Evolutionary conservation across 192 early-diverging fungal species (phyloP), one percentile per base, ranked within the genome.

Genomic region (Glomus cerebriforme): DNA sequence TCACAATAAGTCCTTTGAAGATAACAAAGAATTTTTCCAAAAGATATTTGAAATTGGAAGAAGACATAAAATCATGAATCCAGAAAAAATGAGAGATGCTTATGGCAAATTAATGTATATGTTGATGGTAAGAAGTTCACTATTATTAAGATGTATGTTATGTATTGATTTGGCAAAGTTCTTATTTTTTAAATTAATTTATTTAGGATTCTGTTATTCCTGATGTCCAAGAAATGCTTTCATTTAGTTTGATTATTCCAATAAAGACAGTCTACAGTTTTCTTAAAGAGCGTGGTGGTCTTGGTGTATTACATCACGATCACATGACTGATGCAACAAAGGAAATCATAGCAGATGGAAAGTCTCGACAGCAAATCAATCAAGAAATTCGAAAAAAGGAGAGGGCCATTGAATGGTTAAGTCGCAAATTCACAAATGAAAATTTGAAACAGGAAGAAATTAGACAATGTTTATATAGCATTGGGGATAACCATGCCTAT

Each of bases 81-180:
- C 98, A 0, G 98, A 99, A 81, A 96, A 97, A 83, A 98, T 99
- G 96, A 88, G 98, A 72, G 86, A 89, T 73, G 94, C 94, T 29
- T 99, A 99, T 82, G 98, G 98, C 63, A 99, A 99, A 82, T 86
- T 99, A 66, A 92, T 98, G 89, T 98, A 96, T 84, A 74, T 99
- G 83, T 87, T 99, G 65, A 87, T 88, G 81, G 87, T 88, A 81
- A 81, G 77, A 64, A 29, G 17, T 15, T 19, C 19, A 2, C 7
- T 34, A 3, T 3, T 19, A 29, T 39, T 34, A n/a, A n/a, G 5
- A 8, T n/a, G 13, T 27, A 15, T 31, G 29, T 5, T n/a, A 37
- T 68, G 12, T 66, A 32, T 12, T 9, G 31, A 34, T 66, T 13
- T 26, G 1, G 34, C 29, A 29, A 37, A 47, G 2, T 39, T 63